phyloP scores from a whole-genome alignment of 306 rosid genomes.

The Cajanus cajan region DNA sequence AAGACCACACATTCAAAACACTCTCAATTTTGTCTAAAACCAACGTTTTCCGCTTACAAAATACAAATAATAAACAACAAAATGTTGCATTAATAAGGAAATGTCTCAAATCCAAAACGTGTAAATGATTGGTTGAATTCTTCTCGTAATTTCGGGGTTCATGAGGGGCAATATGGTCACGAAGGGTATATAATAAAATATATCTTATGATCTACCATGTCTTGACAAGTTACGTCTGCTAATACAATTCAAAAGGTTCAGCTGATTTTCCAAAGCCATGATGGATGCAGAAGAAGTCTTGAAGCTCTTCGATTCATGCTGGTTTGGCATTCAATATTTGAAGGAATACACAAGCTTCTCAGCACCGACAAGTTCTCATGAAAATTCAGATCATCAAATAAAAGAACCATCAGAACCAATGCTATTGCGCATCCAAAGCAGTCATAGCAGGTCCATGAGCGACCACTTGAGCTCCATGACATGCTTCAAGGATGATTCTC shows the following conservation, averaged over 20 bases:
- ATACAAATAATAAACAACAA: conserved; percentile 13
- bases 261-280: conserved; percentile 22
- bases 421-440: conserved; percentile 31
- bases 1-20: too few species aligned
- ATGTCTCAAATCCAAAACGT: conserved; percentile 45
- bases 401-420: conserved; percentile 30
- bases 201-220: conserved; percentile 12
- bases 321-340: conserved; percentile 55
- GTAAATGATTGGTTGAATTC: conserved; percentile 37
- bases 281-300: conserved; percentile 68
- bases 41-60: background rate
- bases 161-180: conserved; percentile 41
- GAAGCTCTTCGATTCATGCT: conserved; percentile 58
- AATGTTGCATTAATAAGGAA: background rate
- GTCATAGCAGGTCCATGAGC: conserved; percentile 63
- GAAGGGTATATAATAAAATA: background rate
- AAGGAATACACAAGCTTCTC: conserved; percentile 25
- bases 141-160: conserved; percentile 19
- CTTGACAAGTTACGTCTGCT: background rate
- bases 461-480: conserved; percentile 55
- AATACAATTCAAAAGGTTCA: conserved; percentile 12
- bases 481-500: conserved; percentile 37
- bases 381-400: conserved; percentile 32
- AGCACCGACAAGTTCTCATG: conserved; percentile 31
- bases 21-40: conserved; percentile 14